phyloP scores from a whole-genome alignment of 2,329 filamentous ascomycete genomes.

The Pseudogymnoascus sp. region DNA sequence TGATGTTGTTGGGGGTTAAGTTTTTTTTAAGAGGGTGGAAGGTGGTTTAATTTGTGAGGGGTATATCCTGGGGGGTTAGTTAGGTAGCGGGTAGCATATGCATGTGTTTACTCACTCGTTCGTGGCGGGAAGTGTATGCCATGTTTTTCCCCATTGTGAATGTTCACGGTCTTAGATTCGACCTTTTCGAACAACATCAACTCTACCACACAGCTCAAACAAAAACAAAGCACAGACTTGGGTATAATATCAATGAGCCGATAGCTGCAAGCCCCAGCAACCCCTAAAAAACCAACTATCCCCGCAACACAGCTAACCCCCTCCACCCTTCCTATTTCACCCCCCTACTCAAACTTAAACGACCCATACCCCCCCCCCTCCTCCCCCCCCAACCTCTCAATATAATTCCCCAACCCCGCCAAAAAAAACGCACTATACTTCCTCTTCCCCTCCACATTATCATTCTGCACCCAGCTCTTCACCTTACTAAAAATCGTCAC shows the following conservation, averaged over 20 bases:
- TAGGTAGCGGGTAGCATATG: conserved; percentile 4
- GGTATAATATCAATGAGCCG: too few species aligned
- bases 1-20: background rate
- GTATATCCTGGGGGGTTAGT: background rate
- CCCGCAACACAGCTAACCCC: too few species aligned
- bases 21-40: background rate
- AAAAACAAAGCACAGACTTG: too few species aligned
- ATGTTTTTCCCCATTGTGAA: background rate
- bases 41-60: background rate
- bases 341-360: background rate
- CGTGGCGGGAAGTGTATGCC: background rate
- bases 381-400: background rate
- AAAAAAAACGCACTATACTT: background rate
- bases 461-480: background rate
- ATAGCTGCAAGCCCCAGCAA: too few species aligned
- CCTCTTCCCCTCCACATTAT: background rate
- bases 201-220: too few species aligned
- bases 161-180: background rate
- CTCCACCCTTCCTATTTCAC: too few species aligned
- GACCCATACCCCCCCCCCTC: background rate
- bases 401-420: background rate
- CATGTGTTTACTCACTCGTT: background rate
- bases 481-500: background rate
- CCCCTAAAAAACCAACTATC: too few species aligned
- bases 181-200: too few species aligned